Evolutionary conservation across 106 monocot species (phyloP).

Genomic region (Dactylorhiza incarnata): DNA sequence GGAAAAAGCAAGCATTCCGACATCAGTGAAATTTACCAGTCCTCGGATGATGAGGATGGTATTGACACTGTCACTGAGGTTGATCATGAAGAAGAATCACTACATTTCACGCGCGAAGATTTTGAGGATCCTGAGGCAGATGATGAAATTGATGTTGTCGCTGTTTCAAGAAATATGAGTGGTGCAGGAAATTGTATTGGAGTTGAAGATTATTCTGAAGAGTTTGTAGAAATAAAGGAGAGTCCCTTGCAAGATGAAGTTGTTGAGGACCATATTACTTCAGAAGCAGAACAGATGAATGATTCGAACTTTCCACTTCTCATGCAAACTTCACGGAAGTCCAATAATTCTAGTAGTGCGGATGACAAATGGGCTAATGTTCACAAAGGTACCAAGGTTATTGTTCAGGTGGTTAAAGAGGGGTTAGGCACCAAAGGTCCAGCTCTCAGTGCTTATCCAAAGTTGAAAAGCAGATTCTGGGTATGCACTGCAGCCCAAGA

Average conservation of each 20-base stretch:
- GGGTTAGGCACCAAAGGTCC: conserved; percentile 90
- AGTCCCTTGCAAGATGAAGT: conserved; percentile 36
- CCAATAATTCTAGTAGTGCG: conserved; percentile 6
- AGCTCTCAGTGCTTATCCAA: conserved; percentile 77
- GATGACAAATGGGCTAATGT: conserved; percentile 72
- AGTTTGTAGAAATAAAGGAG: conserved; percentile 36
- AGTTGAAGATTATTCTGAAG: conserved; percentile 29
- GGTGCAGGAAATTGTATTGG: conserved; percentile 15
- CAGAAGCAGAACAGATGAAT: conserved; percentile 23
- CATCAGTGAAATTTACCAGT: conserved; percentile 18
- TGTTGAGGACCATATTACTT: conserved; percentile 35
- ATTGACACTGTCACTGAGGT: conserved; percentile 40
- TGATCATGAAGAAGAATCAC: conserved; percentile 40
- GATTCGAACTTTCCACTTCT: conserved; percentile 15
- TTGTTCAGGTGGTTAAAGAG: conserved; percentile 97
- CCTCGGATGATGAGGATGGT: conserved; percentile 30
- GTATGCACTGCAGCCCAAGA: conserved; percentile 25
- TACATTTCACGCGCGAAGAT: conserved; percentile 22
- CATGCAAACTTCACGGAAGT: conserved; percentile 16
- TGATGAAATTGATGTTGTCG: conserved; percentile 22
- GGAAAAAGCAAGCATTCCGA: conserved; percentile 14
- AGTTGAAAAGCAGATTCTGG: conserved; percentile 91
- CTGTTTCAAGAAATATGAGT: conserved; percentile 16
- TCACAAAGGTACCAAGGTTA: conserved; percentile 80
- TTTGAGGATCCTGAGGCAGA: conserved; percentile 33